Evolutionary conservation across 2,329 filamentous ascomycete genomes (phyloP).

Genomic region (Dactylellina drechsleri): DNA sequence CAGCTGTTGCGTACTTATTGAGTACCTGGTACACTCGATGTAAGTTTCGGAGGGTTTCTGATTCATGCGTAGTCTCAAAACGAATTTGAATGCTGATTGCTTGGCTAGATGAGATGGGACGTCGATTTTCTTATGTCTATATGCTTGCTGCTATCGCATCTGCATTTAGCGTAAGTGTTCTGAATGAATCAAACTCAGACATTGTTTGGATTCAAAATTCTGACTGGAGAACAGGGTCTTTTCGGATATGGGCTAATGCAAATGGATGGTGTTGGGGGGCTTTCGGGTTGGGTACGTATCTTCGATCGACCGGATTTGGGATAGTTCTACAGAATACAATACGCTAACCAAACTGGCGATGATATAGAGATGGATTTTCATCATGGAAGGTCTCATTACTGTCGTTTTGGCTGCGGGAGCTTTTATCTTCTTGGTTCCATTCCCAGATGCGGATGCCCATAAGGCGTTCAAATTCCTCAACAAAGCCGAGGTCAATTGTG

Average conservation of each 20-base stretch:
- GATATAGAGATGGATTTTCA: conserved; percentile 44
- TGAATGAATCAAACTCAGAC: too few relatives aligned
- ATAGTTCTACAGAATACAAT: not conserved
- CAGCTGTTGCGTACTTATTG: conserved; percentile 75
- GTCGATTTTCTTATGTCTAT: conserved; percentile 64
- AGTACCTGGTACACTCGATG: conserved; percentile 77
- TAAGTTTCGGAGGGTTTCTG: conserved; percentile 61
- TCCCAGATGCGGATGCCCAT: conserved; percentile 68
- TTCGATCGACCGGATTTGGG: not conserved
- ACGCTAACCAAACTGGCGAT: not conserved
- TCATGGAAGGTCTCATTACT: conserved; percentile 65
- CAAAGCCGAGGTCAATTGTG: conserved; percentile 63
- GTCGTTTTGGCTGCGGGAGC: conserved; percentile 65
- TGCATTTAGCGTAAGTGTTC: conserved; percentile 64
- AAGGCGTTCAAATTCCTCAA: conserved; percentile 66
- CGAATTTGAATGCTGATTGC: not conserved
- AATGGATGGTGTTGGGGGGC: conserved; percentile 61
- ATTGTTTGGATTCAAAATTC: too few relatives aligned
- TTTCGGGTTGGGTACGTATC: conserved; percentile 67
- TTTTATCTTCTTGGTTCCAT: conserved; percentile 72
- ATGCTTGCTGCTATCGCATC: conserved; percentile 65
- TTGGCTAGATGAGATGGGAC: conserved; percentile 55
- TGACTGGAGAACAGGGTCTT: conserved; percentile 66
- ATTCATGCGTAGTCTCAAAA: not conserved
- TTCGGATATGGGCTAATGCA: conserved; percentile 73